These are phyloP conservation scores for Aspergillus pseudoviridinutans DNA, from an alignment of 2,329 filamentous ascomycete species.

Conservation along the genomic window DNA sequence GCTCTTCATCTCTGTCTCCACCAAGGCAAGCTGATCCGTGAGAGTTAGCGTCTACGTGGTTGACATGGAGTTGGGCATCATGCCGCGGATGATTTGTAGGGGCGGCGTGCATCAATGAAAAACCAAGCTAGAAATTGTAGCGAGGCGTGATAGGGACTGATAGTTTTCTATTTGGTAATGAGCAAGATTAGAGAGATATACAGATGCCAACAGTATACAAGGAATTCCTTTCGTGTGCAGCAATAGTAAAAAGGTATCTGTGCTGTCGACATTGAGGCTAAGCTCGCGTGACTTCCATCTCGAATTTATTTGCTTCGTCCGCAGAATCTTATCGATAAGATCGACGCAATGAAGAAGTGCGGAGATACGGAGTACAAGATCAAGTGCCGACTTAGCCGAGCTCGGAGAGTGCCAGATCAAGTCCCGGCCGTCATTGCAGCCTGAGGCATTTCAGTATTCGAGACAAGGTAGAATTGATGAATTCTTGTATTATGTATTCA, in stretches of 20 bases:
- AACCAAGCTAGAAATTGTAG: background rate
- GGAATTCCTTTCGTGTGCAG: background rate
- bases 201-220: background rate
- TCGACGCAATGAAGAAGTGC: background rate
- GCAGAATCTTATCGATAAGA: background rate
- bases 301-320: background rate
- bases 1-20: conserved; percentile 12
- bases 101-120: background rate
- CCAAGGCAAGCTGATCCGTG: background rate
- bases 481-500: background rate
- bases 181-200: background rate
- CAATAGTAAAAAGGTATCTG: background rate
- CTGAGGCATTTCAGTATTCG: background rate
- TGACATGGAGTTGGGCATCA: background rate
- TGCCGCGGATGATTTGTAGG: background rate
- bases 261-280: background rate
- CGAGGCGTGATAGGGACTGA: background rate
- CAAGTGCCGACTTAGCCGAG: background rate
- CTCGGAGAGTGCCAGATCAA: background rate
- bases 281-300: background rate
- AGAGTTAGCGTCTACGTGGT: background rate
- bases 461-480: background rate
- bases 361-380: background rate
- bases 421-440: background rate
- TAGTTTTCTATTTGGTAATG: background rate